Base-by-base conservation (phyloP, 306 rosid species). In the Amphicarpaea edgeworthii region DNA sequence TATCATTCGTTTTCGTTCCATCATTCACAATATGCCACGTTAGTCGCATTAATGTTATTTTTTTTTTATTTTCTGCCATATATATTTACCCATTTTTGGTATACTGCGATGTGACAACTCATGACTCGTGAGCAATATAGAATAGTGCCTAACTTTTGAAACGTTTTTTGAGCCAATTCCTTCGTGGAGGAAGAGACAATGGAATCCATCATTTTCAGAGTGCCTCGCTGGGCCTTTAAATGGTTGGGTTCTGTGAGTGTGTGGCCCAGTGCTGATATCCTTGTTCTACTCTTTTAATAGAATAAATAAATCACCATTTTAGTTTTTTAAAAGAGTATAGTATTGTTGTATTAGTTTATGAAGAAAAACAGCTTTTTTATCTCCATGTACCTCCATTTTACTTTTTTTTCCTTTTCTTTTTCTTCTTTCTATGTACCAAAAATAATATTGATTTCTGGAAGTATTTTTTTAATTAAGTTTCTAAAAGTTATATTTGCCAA, bases 21-120 rank as follows among this genome's bases (percentile, higher is more conserved):
- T 64, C 73, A 65, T 19, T 49, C 41, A 61, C 9, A 49, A 5
- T 20, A 62, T 61, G 85, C 73, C 85, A 81, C 81, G 85, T 81
- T 68, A 47, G 3, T 77, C 38, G 51, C 43, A 50, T 66, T 37
- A 26, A 6, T 4, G n/a, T 26, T 20, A 17, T 41, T 8, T 55
- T 11, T 4, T 12, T 4, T 4, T 24, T 5, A 28, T 2, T n/a
- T n/a, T 12, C 4, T 43, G 23, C 12, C 24, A 26, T 41, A 11
- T 46, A 45, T 4, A 66, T 34, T 41, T 45, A 58, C 16, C 49
- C 24, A 37, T 45, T 24, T 74, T 23, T 55, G 54, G 43, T 32
- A 46, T 49, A 41, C 15, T 32, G 68, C 61, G 28, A 66, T 66
- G 55, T 57, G 81, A 76, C 80, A 51, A 58, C 8, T 58, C 78